Evolutionary conservation across 257 asterid genomes (phyloP).

Genomic region (Plantago elongata): DNA sequence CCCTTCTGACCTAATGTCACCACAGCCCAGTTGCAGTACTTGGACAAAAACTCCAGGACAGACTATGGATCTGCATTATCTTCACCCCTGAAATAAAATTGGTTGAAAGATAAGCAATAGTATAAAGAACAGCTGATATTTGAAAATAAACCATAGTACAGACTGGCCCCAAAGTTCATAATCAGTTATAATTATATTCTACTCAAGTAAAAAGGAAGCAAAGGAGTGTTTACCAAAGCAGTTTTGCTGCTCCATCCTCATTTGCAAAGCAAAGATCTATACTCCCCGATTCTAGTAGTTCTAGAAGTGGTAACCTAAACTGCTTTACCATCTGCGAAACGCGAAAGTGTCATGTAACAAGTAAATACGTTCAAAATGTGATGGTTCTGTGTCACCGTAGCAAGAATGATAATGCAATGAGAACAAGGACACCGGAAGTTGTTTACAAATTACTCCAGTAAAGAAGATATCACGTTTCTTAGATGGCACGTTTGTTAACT

Average conservation of each 20-base stretch:
- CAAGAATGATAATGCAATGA: slow-evolving; percentile 18
- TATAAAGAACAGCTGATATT: not conserved
- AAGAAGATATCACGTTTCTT: not conserved
- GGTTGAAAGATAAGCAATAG: slow-evolving; percentile 13
- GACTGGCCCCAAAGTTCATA: not conserved
- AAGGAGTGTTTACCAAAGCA: slow-evolving; percentile 49
- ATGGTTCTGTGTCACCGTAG: slow-evolving; percentile 71
- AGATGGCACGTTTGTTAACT: no score
- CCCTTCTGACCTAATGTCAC: slow-evolving; percentile 87
- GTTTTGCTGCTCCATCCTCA: slow-evolving; percentile 93
- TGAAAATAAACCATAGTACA: slow-evolving; percentile 3
- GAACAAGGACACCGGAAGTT: not conserved
- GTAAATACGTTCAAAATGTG: not conserved
- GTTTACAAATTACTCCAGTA: slow-evolving; percentile 2
- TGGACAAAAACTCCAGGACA: slow-evolving; percentile 68
- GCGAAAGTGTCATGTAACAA: slow-evolving; percentile 11
- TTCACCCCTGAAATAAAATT: slow-evolving; percentile 45
- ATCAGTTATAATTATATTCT: slow-evolving; percentile 1
- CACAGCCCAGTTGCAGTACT: slow-evolving; percentile 89
- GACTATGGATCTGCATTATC: slow-evolving; percentile 49
- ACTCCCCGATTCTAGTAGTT: slow-evolving; percentile 74
- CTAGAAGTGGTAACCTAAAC: slow-evolving; percentile 64
- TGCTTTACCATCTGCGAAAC: slow-evolving; percentile 79
- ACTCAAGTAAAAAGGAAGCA: not conserved
- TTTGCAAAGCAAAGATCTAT: slow-evolving; percentile 96